These are phyloP conservation scores for Tephrocybe sp. DNA, from an alignment of 768 basidiomycete species.

Conservation along the genomic window DNA sequence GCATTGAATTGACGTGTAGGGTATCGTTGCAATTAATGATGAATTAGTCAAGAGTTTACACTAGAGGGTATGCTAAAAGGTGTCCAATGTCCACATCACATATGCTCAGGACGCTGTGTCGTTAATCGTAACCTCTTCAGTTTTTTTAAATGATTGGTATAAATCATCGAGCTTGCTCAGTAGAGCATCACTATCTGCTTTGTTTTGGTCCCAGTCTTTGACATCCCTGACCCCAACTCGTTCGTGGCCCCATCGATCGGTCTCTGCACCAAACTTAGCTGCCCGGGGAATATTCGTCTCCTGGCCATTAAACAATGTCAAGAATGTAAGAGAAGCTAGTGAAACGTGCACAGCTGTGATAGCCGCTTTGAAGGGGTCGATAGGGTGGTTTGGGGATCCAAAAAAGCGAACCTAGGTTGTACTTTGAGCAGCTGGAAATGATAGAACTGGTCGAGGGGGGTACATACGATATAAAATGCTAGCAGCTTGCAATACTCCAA, in stretches of 20 bases:
- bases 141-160: slow-evolving; percentile 33
- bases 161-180: slow-evolving; percentile 56
- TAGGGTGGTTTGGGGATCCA: slow-evolving; percentile 67
- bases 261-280: slow-evolving; percentile 53
- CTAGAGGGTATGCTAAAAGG: not conserved
- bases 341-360: slow-evolving; percentile 64
- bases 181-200: slow-evolving; percentile 43
- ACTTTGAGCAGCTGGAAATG: slow-evolving; percentile 1
- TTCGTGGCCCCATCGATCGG: slow-evolving; percentile 53
- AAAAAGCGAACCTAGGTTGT: slow-evolving; percentile 57
- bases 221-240: slow-evolving; percentile 49
- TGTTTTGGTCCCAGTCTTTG: slow-evolving; percentile 47
- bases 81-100: slow-evolving; percentile 2
- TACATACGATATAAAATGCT: slow-evolving; percentile 62
- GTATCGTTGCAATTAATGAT: not conserved
- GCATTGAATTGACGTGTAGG: slow-evolving; percentile 25
- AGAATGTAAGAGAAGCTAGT: slow-evolving; percentile 51
- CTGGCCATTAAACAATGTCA: slow-evolving; percentile 34
- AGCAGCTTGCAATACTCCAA: slow-evolving; percentile 48
- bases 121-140: slow-evolving; percentile 17
- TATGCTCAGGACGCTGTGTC: slow-evolving; percentile 10
- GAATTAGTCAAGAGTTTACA: not conserved
- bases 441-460: not conserved
- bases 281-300: slow-evolving; percentile 25
- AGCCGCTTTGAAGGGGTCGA: slow-evolving; percentile 61